Evolutionary conservation across 2,329 filamentous ascomycete genomes (phyloP).

Genomic region (Ascochyta pisi): DNA sequence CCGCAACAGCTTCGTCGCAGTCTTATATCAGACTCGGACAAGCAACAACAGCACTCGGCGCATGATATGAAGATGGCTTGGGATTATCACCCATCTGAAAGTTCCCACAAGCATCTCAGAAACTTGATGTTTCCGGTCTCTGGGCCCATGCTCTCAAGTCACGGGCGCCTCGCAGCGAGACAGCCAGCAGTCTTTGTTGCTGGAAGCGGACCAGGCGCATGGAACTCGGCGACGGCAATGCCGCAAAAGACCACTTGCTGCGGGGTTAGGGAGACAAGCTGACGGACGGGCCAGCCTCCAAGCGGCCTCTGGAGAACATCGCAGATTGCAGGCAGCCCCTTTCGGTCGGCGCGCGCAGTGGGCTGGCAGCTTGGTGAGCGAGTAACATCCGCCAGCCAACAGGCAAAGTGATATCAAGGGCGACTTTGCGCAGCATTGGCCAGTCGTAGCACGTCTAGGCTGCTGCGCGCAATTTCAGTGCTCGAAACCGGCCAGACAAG

Average conservation of each 20-base stretch:
- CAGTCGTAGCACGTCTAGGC: conserved; percentile 14
- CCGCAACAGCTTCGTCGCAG: background rate
- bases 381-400: conserved; percentile 14
- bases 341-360: conserved; percentile 13
- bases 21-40: background rate
- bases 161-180: conserved; percentile 8
- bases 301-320: conserved; percentile 13
- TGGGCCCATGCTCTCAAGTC: conserved; percentile 1
- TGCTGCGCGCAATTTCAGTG: conserved; percentile 15
- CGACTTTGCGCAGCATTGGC: conserved; percentile 13
- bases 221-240: conserved; percentile 18
- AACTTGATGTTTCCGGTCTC: background rate
- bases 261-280: conserved; percentile 18
- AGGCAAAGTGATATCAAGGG: conserved; percentile 17
- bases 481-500: conserved; percentile 17
- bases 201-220: conserved; percentile 15
- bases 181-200: conserved; percentile 12
- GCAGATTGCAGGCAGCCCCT: conserved; percentile 16
- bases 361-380: conserved; percentile 11
- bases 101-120: background rate
- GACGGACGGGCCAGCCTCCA: conserved; percentile 16
- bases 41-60: background rate
- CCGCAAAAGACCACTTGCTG: conserved; percentile 13
- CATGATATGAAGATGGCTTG: background rate
- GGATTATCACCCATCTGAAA: background rate